Evolutionary conservation across 768 basidiomycete genomes (phyloP).

Genomic region (Suillus hirtellus): DNA sequence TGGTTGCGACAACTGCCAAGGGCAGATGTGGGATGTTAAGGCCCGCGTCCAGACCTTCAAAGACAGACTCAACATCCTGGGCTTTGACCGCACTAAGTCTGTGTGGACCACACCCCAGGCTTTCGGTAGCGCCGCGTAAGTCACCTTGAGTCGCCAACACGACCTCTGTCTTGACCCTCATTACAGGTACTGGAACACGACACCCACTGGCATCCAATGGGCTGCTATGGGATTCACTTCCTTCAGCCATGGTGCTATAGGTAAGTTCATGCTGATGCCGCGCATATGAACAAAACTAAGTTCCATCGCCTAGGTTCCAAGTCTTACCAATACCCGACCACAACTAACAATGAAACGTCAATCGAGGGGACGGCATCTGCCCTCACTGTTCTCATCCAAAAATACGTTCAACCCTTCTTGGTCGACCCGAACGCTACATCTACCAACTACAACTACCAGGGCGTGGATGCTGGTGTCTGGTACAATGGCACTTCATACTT

Average conservation of each 20-base stretch:
- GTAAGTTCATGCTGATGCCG: constrained; percentile 9
- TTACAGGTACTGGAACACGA: constrained; percentile 31
- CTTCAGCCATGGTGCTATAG: constrained; percentile 29
- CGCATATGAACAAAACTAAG: not conserved
- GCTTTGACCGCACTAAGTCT: constrained; percentile 64
- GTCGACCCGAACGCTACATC: constrained; percentile 15
- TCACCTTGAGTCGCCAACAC: not conserved
- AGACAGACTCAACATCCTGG: constrained; percentile 57
- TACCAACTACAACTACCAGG: constrained; percentile 11
- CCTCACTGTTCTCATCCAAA: constrained; percentile 11
- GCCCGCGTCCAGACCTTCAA: constrained; percentile 65
- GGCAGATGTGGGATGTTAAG: constrained; percentile 63
- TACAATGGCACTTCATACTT: constrained; percentile 23
- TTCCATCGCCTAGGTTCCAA: constrained; percentile 23
- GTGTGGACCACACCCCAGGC: constrained; percentile 82
- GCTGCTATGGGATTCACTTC: constrained; percentile 25
- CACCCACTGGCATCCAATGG: constrained; percentile 31
- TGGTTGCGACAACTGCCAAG: constrained; percentile 70
- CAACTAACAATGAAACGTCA: constrained; percentile 18
- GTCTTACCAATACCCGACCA: constrained; percentile 30
- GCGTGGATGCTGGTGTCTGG: constrained; percentile 29
- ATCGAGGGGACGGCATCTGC: constrained; percentile 22
- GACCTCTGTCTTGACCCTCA: constrained; percentile 2
- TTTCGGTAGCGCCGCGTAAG: constrained; percentile 52
- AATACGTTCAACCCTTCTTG: constrained; percentile 25